Evolutionary conservation across 257 asterid species (phyloP), one percentile per base, ranked within the genome.

Genomic region (Nicotiana otophora): DNA sequence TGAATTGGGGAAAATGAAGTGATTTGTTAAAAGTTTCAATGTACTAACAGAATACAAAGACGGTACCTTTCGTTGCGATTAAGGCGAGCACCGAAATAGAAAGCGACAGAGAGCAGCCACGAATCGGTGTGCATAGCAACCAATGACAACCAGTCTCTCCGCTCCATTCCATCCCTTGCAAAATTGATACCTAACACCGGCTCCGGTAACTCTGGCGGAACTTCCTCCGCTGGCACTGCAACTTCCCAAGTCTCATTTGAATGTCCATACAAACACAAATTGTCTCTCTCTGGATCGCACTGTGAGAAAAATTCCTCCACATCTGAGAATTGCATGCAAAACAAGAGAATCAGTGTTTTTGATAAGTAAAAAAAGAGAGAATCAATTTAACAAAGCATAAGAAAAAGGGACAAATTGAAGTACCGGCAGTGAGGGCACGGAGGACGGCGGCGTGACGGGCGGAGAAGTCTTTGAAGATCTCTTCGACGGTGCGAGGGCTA

Each of bases 251-350:
- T 51, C 33, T 77, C 83, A 77, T 77, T 78, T n/a, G 85, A 82
- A 83, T 83, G 83, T 7, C 85, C 85, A 65, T 83, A 83, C 79
- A 83, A 83, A 83, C 85, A 83, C 85, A 83, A 83, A 65, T 83
- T 83, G 69, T 83, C 85, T 75, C 81, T 77, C 69, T 83, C 85
- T 83, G 85, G 85, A 77, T 83, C 85, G 48, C 85, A 83, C 15
- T 64, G 85, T 62, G 85, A 63, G 83, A 77, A 78, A 19, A 83
- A 83, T 31, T 83, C 85, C 28, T 83, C 85, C 48, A 83, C 85
- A 34, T 83, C 85, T 83, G 82, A 64, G 42, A 83, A 31, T 61
- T 1, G 28, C 23, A 39, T 7, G 10, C 46, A 39, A 39, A 39
- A 39, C 46, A 39, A 39, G 10, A 39, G 2, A 39, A 39, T 39